These are phyloP conservation scores for Lactuca sativa DNA, from an alignment of 129 eudicot species.

Conservation along the genomic window DNA sequence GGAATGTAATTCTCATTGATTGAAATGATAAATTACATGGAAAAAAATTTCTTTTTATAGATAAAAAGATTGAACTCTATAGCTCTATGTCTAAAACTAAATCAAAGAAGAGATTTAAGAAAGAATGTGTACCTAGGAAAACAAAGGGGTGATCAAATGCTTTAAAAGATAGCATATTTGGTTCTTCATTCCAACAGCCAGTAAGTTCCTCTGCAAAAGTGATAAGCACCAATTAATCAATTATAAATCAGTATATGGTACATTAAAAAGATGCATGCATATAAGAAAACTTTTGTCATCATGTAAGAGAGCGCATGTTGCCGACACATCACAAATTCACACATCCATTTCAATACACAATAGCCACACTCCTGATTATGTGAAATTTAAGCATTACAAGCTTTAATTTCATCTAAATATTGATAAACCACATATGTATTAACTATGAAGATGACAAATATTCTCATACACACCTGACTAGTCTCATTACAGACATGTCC, in stretches of 20 bases:
- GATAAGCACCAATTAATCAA: constrained; percentile 10
- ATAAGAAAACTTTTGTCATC: constrained; percentile 4
- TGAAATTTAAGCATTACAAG: too few species aligned
- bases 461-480: too few species aligned
- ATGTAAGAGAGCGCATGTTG: constrained; percentile 1
- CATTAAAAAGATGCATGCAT: neutral
- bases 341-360: too few species aligned
- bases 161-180: constrained; percentile 62
- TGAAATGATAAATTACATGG: too few species aligned
- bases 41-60: too few species aligned
- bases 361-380: too few species aligned
- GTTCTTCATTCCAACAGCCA: constrained; percentile 67
- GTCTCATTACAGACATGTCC: too few species aligned
- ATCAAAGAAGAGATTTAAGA: constrained; percentile 10
- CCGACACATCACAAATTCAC: too few species aligned
- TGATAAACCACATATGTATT: too few species aligned
- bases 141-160: constrained; percentile 84
- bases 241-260: neutral
- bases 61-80: too few species aligned
- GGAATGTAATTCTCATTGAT: neutral
- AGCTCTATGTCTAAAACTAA: constrained; percentile 13
- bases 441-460: too few species aligned
- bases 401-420: too few species aligned
- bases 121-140: constrained; percentile 63
- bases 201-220: constrained; percentile 72